Conservation (phyloP, 2,329 filamentous ascomycete genomes). For the Myriosclerotinia scirpicola region DNA sequence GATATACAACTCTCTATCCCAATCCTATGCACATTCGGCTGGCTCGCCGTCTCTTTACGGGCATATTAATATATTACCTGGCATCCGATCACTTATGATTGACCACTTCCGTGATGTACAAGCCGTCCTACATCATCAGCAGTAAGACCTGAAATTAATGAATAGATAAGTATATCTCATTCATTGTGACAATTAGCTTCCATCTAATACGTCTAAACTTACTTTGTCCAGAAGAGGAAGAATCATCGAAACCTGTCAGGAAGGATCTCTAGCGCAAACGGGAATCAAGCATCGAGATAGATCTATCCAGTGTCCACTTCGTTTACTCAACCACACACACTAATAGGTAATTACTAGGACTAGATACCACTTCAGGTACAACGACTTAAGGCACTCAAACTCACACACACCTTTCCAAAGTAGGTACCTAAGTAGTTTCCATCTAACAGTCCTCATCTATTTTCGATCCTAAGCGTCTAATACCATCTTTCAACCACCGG, state of each 20-base stretch:
- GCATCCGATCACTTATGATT: slow-evolving; percentile 15
- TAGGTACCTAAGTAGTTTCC: background rate
- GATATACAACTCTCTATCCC: background rate
- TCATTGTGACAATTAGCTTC: background rate
- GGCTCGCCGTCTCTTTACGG: slow-evolving; percentile 10
- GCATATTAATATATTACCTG: slow-evolving; percentile 11
- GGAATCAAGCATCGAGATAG: background rate
- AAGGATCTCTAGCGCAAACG: slow-evolving; percentile 1
- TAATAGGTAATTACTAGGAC: background rate
- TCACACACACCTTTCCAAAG: slow-evolving; percentile 6
- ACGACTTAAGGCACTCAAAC: slow-evolving; percentile 1
- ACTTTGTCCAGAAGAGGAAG: background rate
- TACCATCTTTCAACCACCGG: no score
- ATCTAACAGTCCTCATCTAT: background rate
- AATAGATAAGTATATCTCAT: background rate
- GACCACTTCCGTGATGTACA: background rate
- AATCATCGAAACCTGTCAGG: slow-evolving; percentile 3
- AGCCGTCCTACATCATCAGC: slow-evolving; percentile 8
- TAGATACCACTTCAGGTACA: background rate
- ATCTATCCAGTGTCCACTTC: no score
- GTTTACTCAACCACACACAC: background rate
- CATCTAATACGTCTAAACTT: background rate
- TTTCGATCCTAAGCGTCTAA: background rate
- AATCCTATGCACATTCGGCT: background rate
- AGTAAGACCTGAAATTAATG: slow-evolving; percentile 5